Evolutionary conservation across 2,329 filamentous ascomycete species (phyloP).

Genomic region (Furcasterigmium furcatum): DNA sequence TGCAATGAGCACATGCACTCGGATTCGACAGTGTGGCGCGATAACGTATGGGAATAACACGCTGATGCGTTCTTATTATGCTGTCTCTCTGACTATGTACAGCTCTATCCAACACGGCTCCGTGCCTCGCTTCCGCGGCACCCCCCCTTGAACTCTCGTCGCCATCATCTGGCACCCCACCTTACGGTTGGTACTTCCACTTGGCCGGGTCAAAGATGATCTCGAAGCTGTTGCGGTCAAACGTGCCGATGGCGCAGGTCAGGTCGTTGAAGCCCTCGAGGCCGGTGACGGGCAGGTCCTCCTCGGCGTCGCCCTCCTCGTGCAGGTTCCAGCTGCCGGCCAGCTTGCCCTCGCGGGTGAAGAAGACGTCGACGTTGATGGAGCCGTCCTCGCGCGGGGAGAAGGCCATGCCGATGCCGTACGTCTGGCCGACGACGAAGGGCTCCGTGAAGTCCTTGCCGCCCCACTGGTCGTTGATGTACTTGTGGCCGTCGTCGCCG

Average conservation of each 20-base stretch:
- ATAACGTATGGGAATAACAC: no score
- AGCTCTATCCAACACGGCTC: background rate
- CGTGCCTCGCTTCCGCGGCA: no score
- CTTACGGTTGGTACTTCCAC: conserved; percentile 49
- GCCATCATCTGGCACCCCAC: background rate
- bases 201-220: conserved; percentile 56
- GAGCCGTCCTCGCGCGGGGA: conserved; percentile 26
- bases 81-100: background rate
- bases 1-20: no score
- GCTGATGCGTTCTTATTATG: no score
- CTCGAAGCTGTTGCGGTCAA: conserved; percentile 66
- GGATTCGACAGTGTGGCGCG: no score
- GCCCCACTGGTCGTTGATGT: conserved; percentile 72
- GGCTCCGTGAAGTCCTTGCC: conserved; percentile 64
- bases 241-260: conserved; percentile 68
- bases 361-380: conserved; percentile 60
- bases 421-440: conserved; percentile 62
- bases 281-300: conserved; percentile 61
- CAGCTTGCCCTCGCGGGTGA: conserved; percentile 63
- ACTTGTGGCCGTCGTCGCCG: conserved; percentile 74
- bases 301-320: conserved; percentile 65
- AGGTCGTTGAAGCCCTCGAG: conserved; percentile 71
- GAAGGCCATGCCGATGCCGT: conserved; percentile 71
- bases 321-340: conserved; percentile 68
- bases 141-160: background rate